phyloP scores from a whole-genome alignment of 1,284 basidiomycete genomes.

The Trametes pubescens region DNA sequence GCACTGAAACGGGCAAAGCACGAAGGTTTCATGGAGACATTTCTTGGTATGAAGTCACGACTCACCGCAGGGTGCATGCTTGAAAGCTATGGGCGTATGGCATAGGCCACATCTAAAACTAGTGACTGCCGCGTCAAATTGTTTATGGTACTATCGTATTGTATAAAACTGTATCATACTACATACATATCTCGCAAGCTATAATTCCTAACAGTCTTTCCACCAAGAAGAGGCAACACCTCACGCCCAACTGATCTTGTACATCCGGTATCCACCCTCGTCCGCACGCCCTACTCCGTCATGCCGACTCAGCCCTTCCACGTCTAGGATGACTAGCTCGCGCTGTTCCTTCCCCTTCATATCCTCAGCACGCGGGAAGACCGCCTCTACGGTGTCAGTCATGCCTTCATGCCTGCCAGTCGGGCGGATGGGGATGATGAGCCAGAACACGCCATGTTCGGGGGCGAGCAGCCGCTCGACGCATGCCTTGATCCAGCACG shows the following conservation, averaged over 20 bases:
- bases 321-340: slow-evolving; percentile 54
- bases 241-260: slow-evolving; percentile 69
- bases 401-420: slow-evolving; percentile 74
- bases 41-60: slow-evolving; percentile 12
- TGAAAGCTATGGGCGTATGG: not conserved
- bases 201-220: not conserved
- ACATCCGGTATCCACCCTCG: slow-evolving; percentile 72
- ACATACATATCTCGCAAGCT: slow-evolving; percentile 22
- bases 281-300: slow-evolving; percentile 70
- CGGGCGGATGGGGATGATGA: slow-evolving; percentile 74
- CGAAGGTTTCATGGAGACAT: not conserved
- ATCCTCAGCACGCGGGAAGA: slow-evolving; percentile 51
- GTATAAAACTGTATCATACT: slow-evolving; percentile 30
- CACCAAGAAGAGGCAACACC: not conserved
- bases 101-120: not conserved
- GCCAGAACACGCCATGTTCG: slow-evolving; percentile 65
- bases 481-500: slow-evolving; percentile 69
- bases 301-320: slow-evolving; percentile 55
- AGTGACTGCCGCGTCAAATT: slow-evolving; percentile 7
- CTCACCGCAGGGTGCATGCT: not conserved
- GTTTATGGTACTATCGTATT: slow-evolving; percentile 31
- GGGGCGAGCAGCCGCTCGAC: slow-evolving; percentile 57
- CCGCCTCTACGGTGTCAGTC: slow-evolving; percentile 60
- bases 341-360: slow-evolving; percentile 3
- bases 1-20: not conserved